phyloP scores from a whole-genome alignment of 78 protist species.

The Reticulomyxa filosa region DNA sequence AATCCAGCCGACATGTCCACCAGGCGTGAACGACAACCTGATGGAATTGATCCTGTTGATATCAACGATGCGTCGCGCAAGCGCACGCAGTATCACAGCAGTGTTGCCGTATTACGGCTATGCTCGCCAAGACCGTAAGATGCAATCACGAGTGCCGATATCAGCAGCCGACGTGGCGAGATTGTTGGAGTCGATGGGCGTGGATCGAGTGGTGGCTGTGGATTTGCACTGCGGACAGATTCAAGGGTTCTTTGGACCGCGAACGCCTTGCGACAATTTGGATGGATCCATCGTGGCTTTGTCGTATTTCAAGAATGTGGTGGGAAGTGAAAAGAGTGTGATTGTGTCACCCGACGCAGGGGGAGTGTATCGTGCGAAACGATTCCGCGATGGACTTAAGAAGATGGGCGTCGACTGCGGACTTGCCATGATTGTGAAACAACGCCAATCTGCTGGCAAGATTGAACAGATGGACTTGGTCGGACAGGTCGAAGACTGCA shows the following conservation, averaged over 20 bases:
- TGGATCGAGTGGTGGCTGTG: slow-evolving; percentile 33
- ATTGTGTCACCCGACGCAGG: slow-evolving; percentile 24
- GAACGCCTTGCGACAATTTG: slow-evolving; percentile 22
- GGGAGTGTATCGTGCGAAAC: slow-evolving; percentile 24
- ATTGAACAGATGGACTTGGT: slow-evolving; percentile 10
- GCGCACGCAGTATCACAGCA: slow-evolving; percentile 40
- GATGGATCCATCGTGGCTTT: slow-evolving; percentile 9
- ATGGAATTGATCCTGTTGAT: slow-evolving; percentile 53
- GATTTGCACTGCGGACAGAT: slow-evolving; percentile 64
- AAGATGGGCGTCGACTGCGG: neutral
- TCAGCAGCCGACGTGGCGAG: slow-evolving; percentile 27
- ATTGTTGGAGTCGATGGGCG: slow-evolving; percentile 4
- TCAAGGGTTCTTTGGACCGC: slow-evolving; percentile 24
- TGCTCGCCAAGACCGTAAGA: slow-evolving; percentile 54
- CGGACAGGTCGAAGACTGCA: neutral
- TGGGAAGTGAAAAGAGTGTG: neutral
- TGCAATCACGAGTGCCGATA: slow-evolving; percentile 45
- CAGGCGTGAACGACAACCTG: slow-evolving; percentile 35
- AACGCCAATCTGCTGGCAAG: neutral
- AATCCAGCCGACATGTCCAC: slow-evolving; percentile 42
- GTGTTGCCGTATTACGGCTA: slow-evolving; percentile 57
- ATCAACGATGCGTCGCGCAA: slow-evolving; percentile 23
- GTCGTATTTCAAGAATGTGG: slow-evolving; percentile 3
- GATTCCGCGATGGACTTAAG: slow-evolving; percentile 9
- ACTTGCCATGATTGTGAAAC: slow-evolving; percentile 21